These are phyloP conservation scores for Syncephalastrum contaminatum DNA, from an alignment of 371 early-diverging fungal genomes.

Conservation along the genomic window DNA sequence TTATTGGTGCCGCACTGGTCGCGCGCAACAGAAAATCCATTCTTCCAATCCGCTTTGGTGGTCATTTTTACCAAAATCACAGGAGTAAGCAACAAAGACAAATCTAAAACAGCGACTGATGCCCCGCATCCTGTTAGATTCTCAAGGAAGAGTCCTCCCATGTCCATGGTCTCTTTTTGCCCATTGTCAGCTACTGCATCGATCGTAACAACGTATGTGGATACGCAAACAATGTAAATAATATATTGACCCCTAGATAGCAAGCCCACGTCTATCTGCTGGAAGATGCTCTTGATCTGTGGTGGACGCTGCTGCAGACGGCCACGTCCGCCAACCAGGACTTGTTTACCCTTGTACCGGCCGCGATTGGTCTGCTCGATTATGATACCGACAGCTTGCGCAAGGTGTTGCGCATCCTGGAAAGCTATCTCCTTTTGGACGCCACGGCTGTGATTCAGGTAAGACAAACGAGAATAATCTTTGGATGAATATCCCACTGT, in stretches of 20 bases:
- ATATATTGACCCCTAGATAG: conserved; percentile 23
- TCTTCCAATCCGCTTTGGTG: conserved; percentile 82
- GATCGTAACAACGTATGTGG: conserved; percentile 50
- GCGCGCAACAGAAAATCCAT: conserved; percentile 66
- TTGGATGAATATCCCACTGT: background rate
- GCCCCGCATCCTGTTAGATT: conserved; percentile 40
- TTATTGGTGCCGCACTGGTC: conserved; percentile 84
- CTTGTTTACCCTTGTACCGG: conserved; percentile 64
- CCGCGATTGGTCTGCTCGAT: conserved; percentile 64
- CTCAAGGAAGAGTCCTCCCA: conserved; percentile 67
- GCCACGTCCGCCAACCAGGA: conserved; percentile 49
- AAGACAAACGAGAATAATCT: conserved; percentile 6
- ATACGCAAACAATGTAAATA: background rate
- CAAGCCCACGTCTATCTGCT: conserved; percentile 81
- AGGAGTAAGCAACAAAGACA: conserved; percentile 39
- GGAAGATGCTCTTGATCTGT: conserved; percentile 87
- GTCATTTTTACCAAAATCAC: conserved; percentile 74
- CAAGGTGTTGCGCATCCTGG: conserved; percentile 72
- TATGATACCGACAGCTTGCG: conserved; percentile 75
- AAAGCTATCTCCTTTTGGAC: conserved; percentile 76
- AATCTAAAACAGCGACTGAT: background rate
- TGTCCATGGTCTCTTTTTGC: conserved; percentile 73
- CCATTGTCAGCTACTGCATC: conserved; percentile 72
- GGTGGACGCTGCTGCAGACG: conserved; percentile 78
- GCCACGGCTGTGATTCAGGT: conserved; percentile 53